Conservation (phyloP, 768 basidiomycete genomes). For the Hericium coralloides region DNA sequence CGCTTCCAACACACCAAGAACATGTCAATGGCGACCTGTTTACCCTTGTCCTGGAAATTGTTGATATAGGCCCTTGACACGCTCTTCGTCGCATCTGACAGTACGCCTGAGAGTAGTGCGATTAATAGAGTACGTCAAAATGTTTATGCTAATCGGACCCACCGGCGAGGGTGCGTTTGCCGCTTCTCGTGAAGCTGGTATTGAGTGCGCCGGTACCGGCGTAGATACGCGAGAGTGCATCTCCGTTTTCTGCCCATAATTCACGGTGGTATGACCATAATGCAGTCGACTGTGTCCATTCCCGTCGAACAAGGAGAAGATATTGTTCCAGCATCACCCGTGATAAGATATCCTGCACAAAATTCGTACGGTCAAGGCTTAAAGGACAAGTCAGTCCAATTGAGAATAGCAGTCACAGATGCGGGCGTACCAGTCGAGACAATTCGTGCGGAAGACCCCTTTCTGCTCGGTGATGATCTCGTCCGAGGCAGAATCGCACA, state of each 20-base stretch:
- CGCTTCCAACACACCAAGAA: slow-evolving; percentile 56
- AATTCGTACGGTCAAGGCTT: slow-evolving; percentile 95
- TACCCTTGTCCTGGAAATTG: slow-evolving; percentile 93
- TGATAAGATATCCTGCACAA: slow-evolving; percentile 92
- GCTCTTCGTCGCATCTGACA: slow-evolving; percentile 96
- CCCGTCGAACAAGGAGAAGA: slow-evolving; percentile 65
- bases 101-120: slow-evolving; percentile 43
- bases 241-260: slow-evolving; percentile 96
- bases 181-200: slow-evolving; percentile 90
- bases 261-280: slow-evolving; percentile 88
- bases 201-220: slow-evolving; percentile 92
- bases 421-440: slow-evolving; percentile 72
- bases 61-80: slow-evolving; percentile 95
- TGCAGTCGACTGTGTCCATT: slow-evolving; percentile 58
- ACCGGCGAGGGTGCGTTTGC: slow-evolving; percentile 90
- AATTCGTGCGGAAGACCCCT: slow-evolving; percentile 92
- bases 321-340: slow-evolving; percentile 75
- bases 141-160: slow-evolving; percentile 10
- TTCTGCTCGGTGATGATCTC: slow-evolving; percentile 82
- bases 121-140: neutral
- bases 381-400: neutral
- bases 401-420: neutral
- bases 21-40: slow-evolving; percentile 93
- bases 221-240: slow-evolving; percentile 88
- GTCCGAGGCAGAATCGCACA: slow-evolving; percentile 57